Evolutionary conservation across 768 basidiomycete species (phyloP).

Genomic region (Saitozyma sp.): DNA sequence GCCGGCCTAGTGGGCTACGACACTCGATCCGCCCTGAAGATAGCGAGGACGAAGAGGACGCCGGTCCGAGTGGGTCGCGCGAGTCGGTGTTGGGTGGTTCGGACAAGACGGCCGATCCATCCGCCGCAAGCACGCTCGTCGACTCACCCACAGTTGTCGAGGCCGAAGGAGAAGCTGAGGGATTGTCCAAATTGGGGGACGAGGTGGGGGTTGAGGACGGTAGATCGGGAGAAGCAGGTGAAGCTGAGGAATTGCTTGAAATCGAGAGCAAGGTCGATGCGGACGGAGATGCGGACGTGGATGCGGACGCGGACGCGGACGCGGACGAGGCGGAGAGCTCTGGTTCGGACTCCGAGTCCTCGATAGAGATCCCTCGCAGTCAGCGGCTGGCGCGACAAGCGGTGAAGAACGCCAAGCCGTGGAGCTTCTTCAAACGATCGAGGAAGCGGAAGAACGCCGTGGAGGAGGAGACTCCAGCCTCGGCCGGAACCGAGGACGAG

Average conservation of each 20-base stretch:
- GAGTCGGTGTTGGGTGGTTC: no score
- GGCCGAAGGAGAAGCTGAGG: no score
- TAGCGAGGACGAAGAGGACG: no score
- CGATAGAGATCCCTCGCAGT: slow-evolving; percentile 9
- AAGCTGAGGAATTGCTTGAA: neutral
- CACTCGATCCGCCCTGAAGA: no score
- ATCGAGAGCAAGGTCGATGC: neutral
- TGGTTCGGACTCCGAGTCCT: slow-evolving; percentile 3
- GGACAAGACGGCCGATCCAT: no score
- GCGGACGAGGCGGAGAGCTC: slow-evolving; percentile 1
- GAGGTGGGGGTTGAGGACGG: no score
- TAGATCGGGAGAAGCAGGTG: neutral
- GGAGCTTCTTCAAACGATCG: slow-evolving; percentile 22
- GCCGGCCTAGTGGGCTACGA: no score
- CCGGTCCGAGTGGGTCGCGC: no score
- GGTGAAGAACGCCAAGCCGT: slow-evolving; percentile 27
- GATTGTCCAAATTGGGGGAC: no score
- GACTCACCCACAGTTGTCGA: no score
- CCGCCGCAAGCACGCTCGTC: no score
- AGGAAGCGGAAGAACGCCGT: slow-evolving; percentile 7
- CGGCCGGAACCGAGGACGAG: slow-evolving; percentile 14
- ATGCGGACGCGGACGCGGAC: neutral
- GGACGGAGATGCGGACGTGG: slow-evolving; percentile 7
- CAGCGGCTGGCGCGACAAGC: slow-evolving; percentile 21
- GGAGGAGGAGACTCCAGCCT: slow-evolving; percentile 11